Evolutionary conservation across 2,329 filamentous ascomycete species (phyloP).

Genomic region (Magnaporthiopsis rhizophila): DNA sequence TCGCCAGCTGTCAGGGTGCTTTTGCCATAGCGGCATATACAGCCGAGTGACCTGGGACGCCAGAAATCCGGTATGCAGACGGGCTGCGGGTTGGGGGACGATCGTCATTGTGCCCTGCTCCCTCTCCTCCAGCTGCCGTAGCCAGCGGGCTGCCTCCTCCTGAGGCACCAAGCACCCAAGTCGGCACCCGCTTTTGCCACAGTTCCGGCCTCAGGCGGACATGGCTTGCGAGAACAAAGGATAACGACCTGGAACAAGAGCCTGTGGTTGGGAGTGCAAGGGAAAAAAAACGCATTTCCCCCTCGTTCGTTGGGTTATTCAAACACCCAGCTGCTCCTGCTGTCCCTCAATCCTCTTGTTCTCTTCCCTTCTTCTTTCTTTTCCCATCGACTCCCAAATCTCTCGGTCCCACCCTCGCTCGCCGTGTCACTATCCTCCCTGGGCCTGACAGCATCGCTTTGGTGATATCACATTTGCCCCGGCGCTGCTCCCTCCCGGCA

Average conservation of each 20-base stretch:
- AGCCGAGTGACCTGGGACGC: background rate
- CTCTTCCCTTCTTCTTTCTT: conserved; percentile 4
- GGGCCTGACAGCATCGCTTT: background rate
- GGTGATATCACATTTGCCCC: conserved; percentile 3
- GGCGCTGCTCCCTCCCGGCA: background rate
- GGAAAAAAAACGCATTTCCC: background rate
- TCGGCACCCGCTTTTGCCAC: background rate
- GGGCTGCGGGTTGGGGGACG: background rate
- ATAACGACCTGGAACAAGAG: conserved; percentile 20
- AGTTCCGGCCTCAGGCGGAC: no score
- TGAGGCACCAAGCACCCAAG: background rate
- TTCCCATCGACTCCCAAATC: background rate
- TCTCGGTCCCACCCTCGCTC: background rate
- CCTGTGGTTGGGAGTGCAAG: conserved; percentile 9
- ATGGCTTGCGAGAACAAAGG: conserved; percentile 18
- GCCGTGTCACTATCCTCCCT: background rate
- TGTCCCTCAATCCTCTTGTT: conserved; percentile 6
- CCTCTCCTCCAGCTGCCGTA: background rate
- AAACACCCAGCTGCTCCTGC: background rate
- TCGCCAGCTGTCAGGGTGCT: background rate
- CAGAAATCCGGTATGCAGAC: background rate
- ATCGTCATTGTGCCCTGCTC: background rate
- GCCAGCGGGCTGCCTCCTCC: background rate
- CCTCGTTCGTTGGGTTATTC: background rate
- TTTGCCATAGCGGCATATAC: background rate